Evolutionary conservation across 495 filamentous ascomycete species (phyloP), one percentile per base, ranked within the genome.

Genomic region (Parathielavia hyrcaniae): DNA sequence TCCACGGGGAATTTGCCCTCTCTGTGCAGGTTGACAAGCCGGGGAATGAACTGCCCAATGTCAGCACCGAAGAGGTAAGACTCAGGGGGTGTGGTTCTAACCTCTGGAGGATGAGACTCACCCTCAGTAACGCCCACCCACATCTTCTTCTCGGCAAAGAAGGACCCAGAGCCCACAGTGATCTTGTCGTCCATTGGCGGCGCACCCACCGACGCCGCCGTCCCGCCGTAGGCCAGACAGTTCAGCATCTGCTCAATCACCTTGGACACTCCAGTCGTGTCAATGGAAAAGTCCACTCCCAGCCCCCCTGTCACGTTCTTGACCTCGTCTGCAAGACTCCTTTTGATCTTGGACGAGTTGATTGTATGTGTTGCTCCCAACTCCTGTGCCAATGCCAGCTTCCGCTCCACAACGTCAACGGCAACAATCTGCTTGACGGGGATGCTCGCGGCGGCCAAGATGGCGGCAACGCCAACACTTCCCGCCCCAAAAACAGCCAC

Each of bases 351-450:
- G 19, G 55, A 64, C 5, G 72, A 55, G 43, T 69, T 74, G 34
- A 80, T 63, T 5, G 61, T 64, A 59, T 77, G 59, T 0, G 73
- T 74, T 6, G 79, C 77, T 14, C 79, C 79, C 2, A 80, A 58
- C 30, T 67, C 63, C 19, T 53, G 65, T 5, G 77, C 76, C 17
- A 77, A 30, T 30, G 67, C 66, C 11, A 81, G 62, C 34, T 74
- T 74, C 22, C 60, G 62, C 32, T 73, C 64, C 20, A 73, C 64
- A 26, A 77, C 65, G 54, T 79, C 77, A 2, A 78, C 72, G 0
- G 73, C 77, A n/a, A 78, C 67, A 22, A 79, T 50, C 12, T 46
- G 61, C 19, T 61, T 59, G 7, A 66, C 62, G 12, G 60, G 61
- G 0, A 69, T 62, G 12, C 68, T 61, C 2, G 50, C 50, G 9